These are phyloP conservation scores for Nannizziopsis arthrosporioides DNA, from an alignment of 2,329 filamentous ascomycete species.

Conservation along the genomic window DNA sequence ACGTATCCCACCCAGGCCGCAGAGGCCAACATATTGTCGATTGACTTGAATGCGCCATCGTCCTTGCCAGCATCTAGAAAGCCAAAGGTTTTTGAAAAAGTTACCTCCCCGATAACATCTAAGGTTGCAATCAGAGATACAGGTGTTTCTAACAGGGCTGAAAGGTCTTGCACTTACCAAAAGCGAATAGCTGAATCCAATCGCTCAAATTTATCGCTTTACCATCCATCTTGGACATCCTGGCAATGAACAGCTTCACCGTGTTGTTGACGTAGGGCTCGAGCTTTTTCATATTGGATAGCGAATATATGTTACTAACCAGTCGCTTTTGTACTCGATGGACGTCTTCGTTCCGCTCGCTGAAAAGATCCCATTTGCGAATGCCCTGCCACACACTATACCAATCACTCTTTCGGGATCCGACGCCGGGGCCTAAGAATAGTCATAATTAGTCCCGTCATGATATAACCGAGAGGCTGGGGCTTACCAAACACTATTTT, in stretches of 20 bases:
- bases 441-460: too few relatives aligned
- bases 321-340: neutral
- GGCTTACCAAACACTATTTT: constrained; percentile 57
- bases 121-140: neutral
- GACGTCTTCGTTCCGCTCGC: neutral
- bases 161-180: neutral
- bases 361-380: neutral
- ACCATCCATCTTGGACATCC: neutral
- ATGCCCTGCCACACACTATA: neutral
- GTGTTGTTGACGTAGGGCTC: neutral
- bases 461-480: too few relatives aligned
- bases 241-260: neutral
- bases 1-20: neutral
- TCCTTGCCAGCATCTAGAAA: constrained; percentile 14
- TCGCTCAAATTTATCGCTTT: neutral
- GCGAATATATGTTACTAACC: neutral
- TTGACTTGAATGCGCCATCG: neutral
- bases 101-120: constrained; percentile 21
- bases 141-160: too few relatives aligned
- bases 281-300: neutral
- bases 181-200: neutral
- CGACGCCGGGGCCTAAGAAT: neutral
- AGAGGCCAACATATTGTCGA: neutral
- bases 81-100: constrained; percentile 23
- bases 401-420: neutral